Evolutionary conservation across 1,284 basidiomycete species (phyloP).

Genomic region (Marasmius sp.): DNA sequence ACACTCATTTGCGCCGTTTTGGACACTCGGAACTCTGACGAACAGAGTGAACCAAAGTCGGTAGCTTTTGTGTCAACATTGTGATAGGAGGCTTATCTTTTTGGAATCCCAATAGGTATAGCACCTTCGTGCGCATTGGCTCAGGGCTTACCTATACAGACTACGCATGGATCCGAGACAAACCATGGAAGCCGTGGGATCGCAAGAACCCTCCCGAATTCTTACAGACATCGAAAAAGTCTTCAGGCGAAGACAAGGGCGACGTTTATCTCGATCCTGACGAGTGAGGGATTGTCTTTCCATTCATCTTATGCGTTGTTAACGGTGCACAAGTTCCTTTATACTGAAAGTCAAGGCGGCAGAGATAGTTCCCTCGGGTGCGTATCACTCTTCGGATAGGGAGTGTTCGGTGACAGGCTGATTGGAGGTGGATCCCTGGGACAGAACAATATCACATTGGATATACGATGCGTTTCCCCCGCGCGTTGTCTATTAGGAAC

Average conservation of each 20-base stretch:
- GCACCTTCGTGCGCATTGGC: slow-evolving; percentile 83
- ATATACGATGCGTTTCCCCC: slow-evolving; percentile 85
- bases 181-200: slow-evolving; percentile 76
- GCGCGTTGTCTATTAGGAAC: slow-evolving; percentile 78
- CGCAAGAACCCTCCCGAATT: slow-evolving; percentile 63
- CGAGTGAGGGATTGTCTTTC: slow-evolving; percentile 49
- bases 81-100: not conserved
- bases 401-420: not conserved
- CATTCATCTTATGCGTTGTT: not conserved
- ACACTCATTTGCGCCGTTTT: slow-evolving; percentile 75
- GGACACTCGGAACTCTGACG: slow-evolving; percentile 59
- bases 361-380: slow-evolving; percentile 77
- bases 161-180: slow-evolving; percentile 77
- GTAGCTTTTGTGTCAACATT: slow-evolving; percentile 13
- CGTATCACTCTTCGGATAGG: slow-evolving; percentile 13
- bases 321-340: slow-evolving; percentile 60
- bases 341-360: slow-evolving; percentile 90
- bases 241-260: slow-evolving; percentile 68
- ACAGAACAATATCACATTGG: slow-evolving; percentile 73
- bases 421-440: not conserved
- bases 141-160: slow-evolving; percentile 83
- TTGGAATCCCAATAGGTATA: slow-evolving; percentile 49
- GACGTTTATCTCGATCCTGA: slow-evolving; percentile 80
- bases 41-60: slow-evolving; percentile 65
- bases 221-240: slow-evolving; percentile 56